Percentiles rank a stretch among this genome's conserved stretches.
These are phyloP conservation scores for Funneliformis caledonium DNA, from an alignment of 371 early-diverging fungal species.

Conservation along the genomic window DNA sequence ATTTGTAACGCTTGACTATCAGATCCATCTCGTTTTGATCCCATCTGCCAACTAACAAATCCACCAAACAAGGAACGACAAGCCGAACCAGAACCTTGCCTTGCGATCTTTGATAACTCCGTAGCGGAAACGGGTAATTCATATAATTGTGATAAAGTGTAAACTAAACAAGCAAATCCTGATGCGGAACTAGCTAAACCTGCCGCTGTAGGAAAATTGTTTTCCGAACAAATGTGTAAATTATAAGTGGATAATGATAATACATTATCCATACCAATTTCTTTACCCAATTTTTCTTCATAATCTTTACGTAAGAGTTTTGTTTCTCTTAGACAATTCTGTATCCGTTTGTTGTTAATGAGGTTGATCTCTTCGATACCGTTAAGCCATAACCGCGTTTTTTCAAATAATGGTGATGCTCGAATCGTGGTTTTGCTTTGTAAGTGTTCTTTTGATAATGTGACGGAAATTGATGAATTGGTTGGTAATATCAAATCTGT, in stretches of 20 bases:
- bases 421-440: constrained; percentile 92
- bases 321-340: constrained; percentile 82
- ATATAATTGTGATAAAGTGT: constrained; percentile 81
- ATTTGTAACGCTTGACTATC: constrained; percentile 93
- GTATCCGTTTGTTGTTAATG: constrained; percentile 78
- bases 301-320: constrained; percentile 73
- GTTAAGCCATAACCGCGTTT: constrained; percentile 93
- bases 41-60: constrained; percentile 97
- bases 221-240: constrained; percentile 89
- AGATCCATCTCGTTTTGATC: constrained; percentile 72
- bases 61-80: constrained; percentile 97
- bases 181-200: constrained; percentile 99
- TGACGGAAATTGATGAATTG: constrained; percentile 96
- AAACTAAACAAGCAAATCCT: constrained; percentile 95
- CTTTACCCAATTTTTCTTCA: constrained; percentile 60
- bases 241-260: constrained; percentile 61
- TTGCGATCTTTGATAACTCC: constrained; percentile 90
- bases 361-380: constrained; percentile 83
- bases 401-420: constrained; percentile 64
- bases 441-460: constrained; percentile 94
- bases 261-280: constrained; percentile 45
- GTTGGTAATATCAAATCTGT: constrained; percentile 91
- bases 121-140: constrained; percentile 68
- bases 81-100: constrained; percentile 96
- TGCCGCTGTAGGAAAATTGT: constrained; percentile 99